These are phyloP conservation scores for Oryza glaberrima DNA, from an alignment of 176 grass and related monocot genomes.

Conservation along the genomic window DNA sequence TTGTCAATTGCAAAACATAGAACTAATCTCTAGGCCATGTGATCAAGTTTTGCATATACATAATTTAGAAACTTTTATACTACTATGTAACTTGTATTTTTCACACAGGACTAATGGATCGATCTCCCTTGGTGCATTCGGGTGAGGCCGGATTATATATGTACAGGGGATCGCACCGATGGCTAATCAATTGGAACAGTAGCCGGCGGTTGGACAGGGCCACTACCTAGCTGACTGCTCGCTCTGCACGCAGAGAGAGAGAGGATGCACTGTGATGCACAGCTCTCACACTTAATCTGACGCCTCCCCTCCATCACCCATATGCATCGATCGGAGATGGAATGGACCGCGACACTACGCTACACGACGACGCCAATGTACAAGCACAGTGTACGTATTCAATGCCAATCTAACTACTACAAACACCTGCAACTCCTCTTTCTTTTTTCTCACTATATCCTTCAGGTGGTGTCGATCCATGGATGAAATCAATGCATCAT, in stretches of 20 bases:
- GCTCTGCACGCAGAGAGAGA: not conserved
- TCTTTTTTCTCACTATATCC: not conserved
- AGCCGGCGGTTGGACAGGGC: slow-evolving; percentile 25
- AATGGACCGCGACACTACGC: slow-evolving; percentile 42
- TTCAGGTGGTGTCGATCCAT: slow-evolving; percentile 32
- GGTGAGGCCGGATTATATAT: slow-evolving; percentile 3
- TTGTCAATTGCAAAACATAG: too few species aligned
- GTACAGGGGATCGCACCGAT: slow-evolving; percentile 19
- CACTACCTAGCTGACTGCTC: slow-evolving; percentile 34
- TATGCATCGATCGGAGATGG: slow-evolving; percentile 41
- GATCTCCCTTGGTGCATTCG: not conserved
- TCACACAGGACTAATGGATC: not conserved
- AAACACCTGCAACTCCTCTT: slow-evolving; percentile 5
- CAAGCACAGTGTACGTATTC: slow-evolving; percentile 41
- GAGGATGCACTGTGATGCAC: slow-evolving; percentile 28
- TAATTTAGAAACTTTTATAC: not conserved
- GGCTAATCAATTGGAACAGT: slow-evolving; percentile 56
- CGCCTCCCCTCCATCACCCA: slow-evolving; percentile 36
- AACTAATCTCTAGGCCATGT: too few species aligned
- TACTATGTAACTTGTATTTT: not conserved
- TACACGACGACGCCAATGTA: slow-evolving; percentile 29
- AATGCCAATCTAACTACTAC: slow-evolving; percentile 42
- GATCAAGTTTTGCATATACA: not conserved
- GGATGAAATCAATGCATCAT: not conserved
- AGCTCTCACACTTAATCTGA: slow-evolving; percentile 50